phyloP scores from a whole-genome alignment of 441 rosid genomes.

The Croton laevigatus region DNA sequence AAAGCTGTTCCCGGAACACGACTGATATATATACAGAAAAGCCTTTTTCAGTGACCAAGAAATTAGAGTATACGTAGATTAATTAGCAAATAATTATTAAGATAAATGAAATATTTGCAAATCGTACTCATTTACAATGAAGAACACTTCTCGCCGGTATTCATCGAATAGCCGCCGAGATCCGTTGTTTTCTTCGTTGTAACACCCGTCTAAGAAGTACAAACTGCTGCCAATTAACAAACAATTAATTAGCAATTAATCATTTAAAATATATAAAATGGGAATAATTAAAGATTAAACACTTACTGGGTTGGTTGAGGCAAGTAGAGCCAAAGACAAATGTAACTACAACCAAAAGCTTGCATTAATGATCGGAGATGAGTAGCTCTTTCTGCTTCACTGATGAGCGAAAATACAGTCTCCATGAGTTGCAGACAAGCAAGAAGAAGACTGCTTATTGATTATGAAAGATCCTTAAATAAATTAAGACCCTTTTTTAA shows the following conservation, averaged over 20 bases:
- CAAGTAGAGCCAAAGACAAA: constrained; percentile 68
- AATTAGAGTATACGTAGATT: no score
- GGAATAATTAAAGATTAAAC: neutral
- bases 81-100: no score
- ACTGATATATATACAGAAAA: constrained; percentile 16
- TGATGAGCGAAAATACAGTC: constrained; percentile 39
- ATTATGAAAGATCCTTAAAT: constrained; percentile 4
- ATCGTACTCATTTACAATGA: constrained; percentile 44
- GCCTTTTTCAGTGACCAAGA: no score
- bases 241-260: neutral
- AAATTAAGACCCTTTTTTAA: neutral
- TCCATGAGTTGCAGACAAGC: constrained; percentile 44
- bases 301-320: constrained; percentile 51
- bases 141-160: constrained; percentile 41
- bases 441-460: neutral
- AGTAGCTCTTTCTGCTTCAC: constrained; percentile 36
- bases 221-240: constrained; percentile 36
- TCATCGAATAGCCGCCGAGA: constrained; percentile 43
- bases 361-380: constrained; percentile 49
- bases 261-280: neutral
- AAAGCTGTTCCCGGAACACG: constrained; percentile 73
- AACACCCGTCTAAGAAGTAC: constrained; percentile 48
- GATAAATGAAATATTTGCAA: neutral
- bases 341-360: constrained; percentile 48
- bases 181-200: constrained; percentile 38